Evolutionary conservation across 169 alveolate genomes (phyloP), one percentile per base, ranked within the genome.

Genomic region (Cryptosporidium parvum): DNA sequence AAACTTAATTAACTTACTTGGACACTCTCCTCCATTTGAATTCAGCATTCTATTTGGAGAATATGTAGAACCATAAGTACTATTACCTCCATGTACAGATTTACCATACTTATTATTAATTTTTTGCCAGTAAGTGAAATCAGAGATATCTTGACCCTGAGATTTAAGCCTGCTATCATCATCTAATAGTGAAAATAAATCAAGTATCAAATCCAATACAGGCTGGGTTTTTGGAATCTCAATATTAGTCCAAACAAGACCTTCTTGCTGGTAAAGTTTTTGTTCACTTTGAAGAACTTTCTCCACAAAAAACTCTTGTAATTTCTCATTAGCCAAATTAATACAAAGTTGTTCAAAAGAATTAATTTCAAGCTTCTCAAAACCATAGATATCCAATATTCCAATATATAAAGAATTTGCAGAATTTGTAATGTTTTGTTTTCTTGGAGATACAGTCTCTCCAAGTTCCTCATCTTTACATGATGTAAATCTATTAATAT

Each of bases 221-320:
- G 89, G 89, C 52, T 59, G 75, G 33, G 80, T 80, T 33, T 80
- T 80, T 65, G 89, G 89, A 42, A 80, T 65, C 12, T 80, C 89
- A 23, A 80, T 80, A 65, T 80, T 80, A 10, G 75, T 62, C 92
- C 96, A 94, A 59, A 95, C 85, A 14, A 96, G 72, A 21, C 96
- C 96, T 92, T 96, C 98, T 29, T 91, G 91, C 69, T 85, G 91
- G 84, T 95, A 95, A 21, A 94, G 93, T 51, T 89, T 69, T 72
- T 95, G 95, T 86, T 97, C 99, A 37, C 91, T 85, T 61, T 96
- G 94, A 75, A 97, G 94, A 58, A 97, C 97, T 68, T 95, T 95
- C 56, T 95, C 89, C 33, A 95, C 95, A 84, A 95, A 96, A 68
- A 95, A 95, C 87, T 96, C 94, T 91, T 96, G 96, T 53, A 96